phyloP scores from a whole-genome alignment of 805 yeast genomes.

The Torulaspora gathmanii region DNA sequence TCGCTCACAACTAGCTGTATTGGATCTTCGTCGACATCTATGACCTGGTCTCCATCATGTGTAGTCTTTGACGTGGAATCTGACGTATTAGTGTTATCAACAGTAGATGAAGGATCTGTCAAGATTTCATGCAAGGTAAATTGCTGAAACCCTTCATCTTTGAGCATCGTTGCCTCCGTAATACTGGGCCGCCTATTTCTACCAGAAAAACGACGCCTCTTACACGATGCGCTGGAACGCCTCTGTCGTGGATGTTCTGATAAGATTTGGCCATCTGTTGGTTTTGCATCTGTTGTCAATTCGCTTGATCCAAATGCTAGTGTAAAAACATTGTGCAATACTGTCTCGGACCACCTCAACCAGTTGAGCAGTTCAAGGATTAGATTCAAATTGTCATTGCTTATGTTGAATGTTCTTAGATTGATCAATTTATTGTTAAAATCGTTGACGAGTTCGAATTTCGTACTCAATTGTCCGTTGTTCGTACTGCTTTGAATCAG shows the following conservation, averaged over 20 bases:
- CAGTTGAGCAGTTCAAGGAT: constrained; percentile 29
- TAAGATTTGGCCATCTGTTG: neutral
- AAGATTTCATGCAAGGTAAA: constrained; percentile 33
- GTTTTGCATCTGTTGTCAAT: neutral
- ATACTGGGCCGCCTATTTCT: constrained; percentile 30
- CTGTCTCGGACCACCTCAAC: constrained; percentile 29
- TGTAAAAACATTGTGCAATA: constrained; percentile 14
- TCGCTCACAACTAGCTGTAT: constrained; percentile 28
- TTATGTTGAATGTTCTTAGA: constrained; percentile 26
- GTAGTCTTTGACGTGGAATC: neutral
- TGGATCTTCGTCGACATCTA: constrained; percentile 2
- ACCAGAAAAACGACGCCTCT: constrained; percentile 30
- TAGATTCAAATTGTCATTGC: constrained; percentile 32
- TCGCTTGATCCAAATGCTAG: constrained; percentile 5
- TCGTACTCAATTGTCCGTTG: constrained; percentile 28
- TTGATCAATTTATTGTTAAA: constrained; percentile 28
- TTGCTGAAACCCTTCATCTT: constrained; percentile 35
- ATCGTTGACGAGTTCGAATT: constrained; percentile 25
- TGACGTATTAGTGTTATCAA: neutral
- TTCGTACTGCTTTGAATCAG: constrained; percentile 23
- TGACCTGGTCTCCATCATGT: constrained; percentile 18
- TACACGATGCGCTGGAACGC: constrained; percentile 12
- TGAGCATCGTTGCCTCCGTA: constrained; percentile 31
- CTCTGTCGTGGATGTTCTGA: constrained; percentile 9
- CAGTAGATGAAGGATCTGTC: constrained; percentile 22